These are phyloP conservation scores for Penicillium crystallinum DNA, from an alignment of 495 filamentous ascomycete genomes.

Conservation along the genomic window DNA sequence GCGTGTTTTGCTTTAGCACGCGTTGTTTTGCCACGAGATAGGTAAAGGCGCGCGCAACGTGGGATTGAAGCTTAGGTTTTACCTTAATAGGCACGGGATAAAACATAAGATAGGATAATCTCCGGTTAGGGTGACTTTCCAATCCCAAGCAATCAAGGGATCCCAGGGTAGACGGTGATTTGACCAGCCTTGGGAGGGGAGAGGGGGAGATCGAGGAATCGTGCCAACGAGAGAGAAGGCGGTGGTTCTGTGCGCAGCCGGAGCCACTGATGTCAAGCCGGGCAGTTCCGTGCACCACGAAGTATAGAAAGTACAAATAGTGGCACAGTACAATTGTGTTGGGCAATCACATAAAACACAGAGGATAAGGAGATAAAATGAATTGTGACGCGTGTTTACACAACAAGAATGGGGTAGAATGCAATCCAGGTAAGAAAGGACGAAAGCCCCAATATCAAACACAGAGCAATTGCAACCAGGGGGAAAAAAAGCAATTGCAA, in stretches of 20 bases:
- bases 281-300: conserved; percentile 22
- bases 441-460: background rate
- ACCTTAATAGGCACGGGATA: conserved; percentile 10
- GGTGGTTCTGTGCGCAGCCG: conserved; percentile 20
- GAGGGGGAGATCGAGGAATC: conserved; percentile 17
- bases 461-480: background rate
- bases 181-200: conserved; percentile 20
- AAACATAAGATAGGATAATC: conserved; percentile 9
- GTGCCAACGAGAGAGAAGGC: conserved; percentile 28
- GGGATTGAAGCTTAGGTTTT: conserved; percentile 20
- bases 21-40: conserved; percentile 25
- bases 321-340: background rate
- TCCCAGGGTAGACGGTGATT: conserved; percentile 27
- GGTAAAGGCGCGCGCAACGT: conserved; percentile 24
- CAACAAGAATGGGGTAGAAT: conserved; percentile 3
- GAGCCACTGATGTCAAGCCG: conserved; percentile 34
- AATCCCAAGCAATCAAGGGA: conserved; percentile 18
- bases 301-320: background rate
- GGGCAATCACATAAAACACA: too few relatives aligned
- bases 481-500: background rate
- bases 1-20: conserved; percentile 4
- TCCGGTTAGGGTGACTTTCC: conserved; percentile 15
- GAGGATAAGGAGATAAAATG: background rate
- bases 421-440: background rate
- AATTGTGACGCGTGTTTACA: conserved; percentile 7